Evolutionary conservation across 805 yeast genomes (phyloP), one percentile per base, ranked within the genome.

Genomic region (Candida dendrica): DNA sequence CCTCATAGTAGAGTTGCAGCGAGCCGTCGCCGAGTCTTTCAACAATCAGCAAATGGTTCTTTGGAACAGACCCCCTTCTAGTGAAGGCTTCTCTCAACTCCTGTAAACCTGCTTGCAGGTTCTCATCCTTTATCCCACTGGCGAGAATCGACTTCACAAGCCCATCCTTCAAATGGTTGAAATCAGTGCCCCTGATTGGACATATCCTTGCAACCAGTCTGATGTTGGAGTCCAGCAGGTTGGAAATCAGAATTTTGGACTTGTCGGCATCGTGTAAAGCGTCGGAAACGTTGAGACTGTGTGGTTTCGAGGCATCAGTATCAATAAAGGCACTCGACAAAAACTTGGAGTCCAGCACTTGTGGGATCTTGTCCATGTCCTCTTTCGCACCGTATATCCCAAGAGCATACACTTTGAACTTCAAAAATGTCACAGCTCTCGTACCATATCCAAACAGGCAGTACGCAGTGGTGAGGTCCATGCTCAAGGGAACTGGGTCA

Each of bases 101-200:
- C 33, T 75, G 77, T 11, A 90, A 61, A 1, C 96, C 96, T 10
- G 62, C 61, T n/a, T 68, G 68, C n/a, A 75, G 58, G 19, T 60
- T 64, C 3, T 70, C 76, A 27, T 65, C 65, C 32, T 71, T 64
- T 6, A 68, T 63, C 49, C 79, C 79, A 40, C 82, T 75, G 30
- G 87, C 83, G 59, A 81, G 68, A 37, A 87, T 75, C 0, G 95
- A 79, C 58, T 90, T 82, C 38, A 88, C 75, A 46, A 93, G 75
- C 0, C 98, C 98, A 57, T 93, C 98, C 49, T 84, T 76, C 54
- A 91, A 64, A 58, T 93, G 98, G 47, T 79, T 79, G 63, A 84
- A 89, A 63, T 91, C 97, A 1, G 98, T 91, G 60, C 85, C 88
- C 57, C 96, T 76, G 15, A 83, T 79, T 0, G 98, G 97, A 10